Evolutionary conservation across 2,329 filamentous ascomycete species (phyloP).

Genomic region (Cadophora malorum): DNA sequence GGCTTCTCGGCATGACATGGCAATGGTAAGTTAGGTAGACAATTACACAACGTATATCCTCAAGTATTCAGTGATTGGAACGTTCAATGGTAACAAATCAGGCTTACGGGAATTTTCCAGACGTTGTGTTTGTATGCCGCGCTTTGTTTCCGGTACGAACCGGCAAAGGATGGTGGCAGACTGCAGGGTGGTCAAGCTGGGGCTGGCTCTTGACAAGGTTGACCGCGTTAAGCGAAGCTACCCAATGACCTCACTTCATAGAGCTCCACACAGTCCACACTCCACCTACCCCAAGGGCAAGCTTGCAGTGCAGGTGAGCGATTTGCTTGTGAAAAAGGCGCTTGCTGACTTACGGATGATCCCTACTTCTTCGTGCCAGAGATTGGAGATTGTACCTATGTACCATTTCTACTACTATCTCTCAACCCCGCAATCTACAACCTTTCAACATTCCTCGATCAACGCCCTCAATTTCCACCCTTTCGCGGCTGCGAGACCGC

Average conservation of each 20-base stretch:
- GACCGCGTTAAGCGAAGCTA: not conserved
- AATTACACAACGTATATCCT: not conserved
- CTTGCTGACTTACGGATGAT: constrained; percentile 12
- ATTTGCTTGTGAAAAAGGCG: constrained; percentile 16
- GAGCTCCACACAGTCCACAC: not conserved
- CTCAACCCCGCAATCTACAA: constrained; percentile 20
- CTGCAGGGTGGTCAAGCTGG: no score
- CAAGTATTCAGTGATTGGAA: not conserved
- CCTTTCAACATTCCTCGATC: constrained; percentile 13
- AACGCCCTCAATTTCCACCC: not conserved
- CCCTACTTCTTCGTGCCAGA: not conserved
- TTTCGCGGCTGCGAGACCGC: constrained; percentile 40
- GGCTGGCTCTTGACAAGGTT: not conserved
- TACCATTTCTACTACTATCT: constrained; percentile 12
- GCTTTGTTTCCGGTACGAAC: not conserved
- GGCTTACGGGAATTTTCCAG: not conserved
- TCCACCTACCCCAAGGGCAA: not conserved
- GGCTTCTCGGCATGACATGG: not conserved
- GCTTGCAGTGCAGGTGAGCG: no score
- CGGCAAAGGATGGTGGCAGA: not conserved
- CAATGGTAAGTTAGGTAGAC: not conserved
- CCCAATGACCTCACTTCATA: not conserved
- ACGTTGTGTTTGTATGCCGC: not conserved
- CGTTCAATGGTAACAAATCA: not conserved
- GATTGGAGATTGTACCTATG: not conserved